These are phyloP conservation scores for Carex cristatella DNA, from an alignment of 176 grass and related monocot genomes.

Conservation along the genomic window DNA sequence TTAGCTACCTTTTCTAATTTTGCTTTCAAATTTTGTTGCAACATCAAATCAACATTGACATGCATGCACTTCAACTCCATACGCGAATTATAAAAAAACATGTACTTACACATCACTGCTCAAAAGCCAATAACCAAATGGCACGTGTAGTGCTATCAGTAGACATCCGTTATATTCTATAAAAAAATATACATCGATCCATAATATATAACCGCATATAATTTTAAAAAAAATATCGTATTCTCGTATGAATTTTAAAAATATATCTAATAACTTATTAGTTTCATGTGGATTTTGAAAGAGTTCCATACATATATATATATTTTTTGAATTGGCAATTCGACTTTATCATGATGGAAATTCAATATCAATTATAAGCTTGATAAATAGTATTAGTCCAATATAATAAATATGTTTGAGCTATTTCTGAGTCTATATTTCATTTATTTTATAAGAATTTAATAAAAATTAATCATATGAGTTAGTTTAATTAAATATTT, in stretches of 20 bases:
- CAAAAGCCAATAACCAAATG: background rate
- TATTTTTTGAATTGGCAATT: background rate
- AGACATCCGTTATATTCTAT: background rate
- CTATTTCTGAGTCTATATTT: background rate
- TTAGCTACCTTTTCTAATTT: slow-evolving; percentile 12
- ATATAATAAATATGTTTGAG: background rate
- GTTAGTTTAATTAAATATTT: background rate
- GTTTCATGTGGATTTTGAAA: background rate
- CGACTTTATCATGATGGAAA: background rate
- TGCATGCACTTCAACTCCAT: slow-evolving; percentile 19
- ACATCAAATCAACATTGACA: slow-evolving; percentile 31
- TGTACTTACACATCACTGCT: background rate
- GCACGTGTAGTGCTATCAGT: background rate
- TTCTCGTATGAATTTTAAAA: background rate
- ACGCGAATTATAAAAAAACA: background rate
- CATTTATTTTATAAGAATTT: background rate
- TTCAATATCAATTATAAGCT: background rate
- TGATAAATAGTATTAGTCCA: background rate
- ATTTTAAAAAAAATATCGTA: background rate
- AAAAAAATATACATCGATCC: background rate
- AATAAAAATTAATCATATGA: background rate
- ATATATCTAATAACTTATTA: background rate
- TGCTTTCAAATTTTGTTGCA: slow-evolving; percentile 17
- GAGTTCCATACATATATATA: background rate
- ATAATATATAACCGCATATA: background rate